phyloP scores from a whole-genome alignment of 1,284 basidiomycete species.

The Microstroma glucosiphilum region DNA sequence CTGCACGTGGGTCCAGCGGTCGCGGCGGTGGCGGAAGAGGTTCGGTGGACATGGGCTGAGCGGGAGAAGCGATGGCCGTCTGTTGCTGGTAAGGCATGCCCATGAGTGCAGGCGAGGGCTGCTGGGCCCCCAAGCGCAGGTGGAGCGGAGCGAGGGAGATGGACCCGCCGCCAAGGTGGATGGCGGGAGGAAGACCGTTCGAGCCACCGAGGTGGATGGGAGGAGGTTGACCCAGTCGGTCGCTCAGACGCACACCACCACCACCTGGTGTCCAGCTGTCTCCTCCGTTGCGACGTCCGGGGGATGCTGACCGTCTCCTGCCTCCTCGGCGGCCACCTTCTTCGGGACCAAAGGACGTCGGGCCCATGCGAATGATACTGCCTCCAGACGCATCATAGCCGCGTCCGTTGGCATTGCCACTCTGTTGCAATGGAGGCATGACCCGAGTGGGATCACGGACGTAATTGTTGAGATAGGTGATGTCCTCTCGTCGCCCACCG shows the following conservation, averaged over 20 bases:
- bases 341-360: slow-evolving; percentile 1
- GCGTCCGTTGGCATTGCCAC: slow-evolving; percentile 13
- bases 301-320: not conserved
- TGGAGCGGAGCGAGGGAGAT: not conserved
- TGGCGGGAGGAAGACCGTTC: no score
- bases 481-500: slow-evolving; percentile 15
- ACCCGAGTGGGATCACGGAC: slow-evolving; percentile 27
- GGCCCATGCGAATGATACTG: not conserved
- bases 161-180: not conserved
- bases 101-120: slow-evolving; percentile 13
- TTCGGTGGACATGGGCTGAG: slow-evolving; percentile 4
- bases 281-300: not conserved
- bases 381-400: not conserved
- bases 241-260: not conserved
- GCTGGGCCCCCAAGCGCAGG: slow-evolving; percentile 1
- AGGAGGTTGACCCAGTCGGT: slow-evolving; percentile 1
- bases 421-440: slow-evolving; percentile 4
- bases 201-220: slow-evolving; percentile 1
- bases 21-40: slow-evolving; percentile 28
- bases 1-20: slow-evolving; percentile 30
- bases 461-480: slow-evolving; percentile 29
- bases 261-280: no score
- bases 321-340: not conserved
- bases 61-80: not conserved
- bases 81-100: slow-evolving; percentile 16